Evolutionary conservation across 495 filamentous ascomycete species (phyloP).

Genomic region (Penicillium lividum): DNA sequence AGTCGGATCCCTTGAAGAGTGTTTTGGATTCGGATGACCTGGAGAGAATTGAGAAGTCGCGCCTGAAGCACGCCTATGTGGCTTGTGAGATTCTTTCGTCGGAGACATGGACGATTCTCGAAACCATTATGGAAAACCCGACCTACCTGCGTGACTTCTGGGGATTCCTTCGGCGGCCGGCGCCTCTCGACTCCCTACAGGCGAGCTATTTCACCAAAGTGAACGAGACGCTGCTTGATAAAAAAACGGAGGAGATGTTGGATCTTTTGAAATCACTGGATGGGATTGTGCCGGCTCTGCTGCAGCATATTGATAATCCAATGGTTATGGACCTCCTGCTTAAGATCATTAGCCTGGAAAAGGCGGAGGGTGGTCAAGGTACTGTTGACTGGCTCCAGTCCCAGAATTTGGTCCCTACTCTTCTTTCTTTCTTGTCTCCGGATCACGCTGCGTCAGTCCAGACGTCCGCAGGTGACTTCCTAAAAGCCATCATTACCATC

Average conservation of each 20-base stretch:
- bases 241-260: slow-evolving; percentile 96
- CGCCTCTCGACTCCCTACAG: slow-evolving; percentile 86
- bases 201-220: slow-evolving; percentile 99
- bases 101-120: slow-evolving; percentile 93
- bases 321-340: slow-evolving; percentile 98
- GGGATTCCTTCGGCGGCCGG: slow-evolving; percentile 76
- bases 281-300: slow-evolving; percentile 76
- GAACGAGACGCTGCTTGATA: slow-evolving; percentile 93
- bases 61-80: slow-evolving; percentile 87
- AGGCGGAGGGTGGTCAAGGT: slow-evolving; percentile 85
- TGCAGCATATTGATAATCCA: slow-evolving; percentile 94
- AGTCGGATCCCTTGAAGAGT: slow-evolving; percentile 48
- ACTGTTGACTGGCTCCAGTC: slow-evolving; percentile 97
- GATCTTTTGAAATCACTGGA: slow-evolving; percentile 81
- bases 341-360: slow-evolving; percentile 96
- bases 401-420: slow-evolving; percentile 82
- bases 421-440: slow-evolving; percentile 84
- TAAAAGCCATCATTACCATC: slow-evolving; percentile 98
- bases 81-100: slow-evolving; percentile 92
- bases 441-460: slow-evolving; percentile 84
- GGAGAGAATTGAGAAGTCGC: slow-evolving; percentile 79
- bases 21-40: slow-evolving; percentile 58
- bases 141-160: slow-evolving; percentile 80
- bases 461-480: slow-evolving; percentile 94
- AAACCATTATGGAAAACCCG: slow-evolving; percentile 85